Conservation (phyloP, 176 grass and related monocot species). For the Urochloa ruziziensis region DNA sequence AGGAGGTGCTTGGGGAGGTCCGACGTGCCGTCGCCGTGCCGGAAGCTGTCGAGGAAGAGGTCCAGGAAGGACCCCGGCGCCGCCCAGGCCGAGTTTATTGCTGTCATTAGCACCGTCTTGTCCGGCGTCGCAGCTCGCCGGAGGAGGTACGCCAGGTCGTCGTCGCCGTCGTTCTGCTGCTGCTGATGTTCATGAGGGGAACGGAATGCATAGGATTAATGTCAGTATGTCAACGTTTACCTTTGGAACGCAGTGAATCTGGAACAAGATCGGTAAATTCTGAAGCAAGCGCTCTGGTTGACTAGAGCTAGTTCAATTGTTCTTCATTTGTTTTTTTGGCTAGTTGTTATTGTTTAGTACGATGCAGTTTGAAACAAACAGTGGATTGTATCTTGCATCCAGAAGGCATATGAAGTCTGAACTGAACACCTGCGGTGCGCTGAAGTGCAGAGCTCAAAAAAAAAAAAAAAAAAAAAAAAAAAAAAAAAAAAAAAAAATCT, state of each 20-base stretch:
- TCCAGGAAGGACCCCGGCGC: conserved; percentile 62
- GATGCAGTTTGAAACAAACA: neutral
- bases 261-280: neutral
- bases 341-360: neutral
- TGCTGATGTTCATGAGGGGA: neutral
- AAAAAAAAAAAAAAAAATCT: neutral
- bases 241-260: neutral
- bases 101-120: conserved; percentile 64
- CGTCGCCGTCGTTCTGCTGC: neutral
- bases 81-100: conserved; percentile 74
- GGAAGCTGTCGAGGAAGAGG: conserved; percentile 79
- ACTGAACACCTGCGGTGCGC: too few species aligned
- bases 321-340: neutral
- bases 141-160: conserved; percentile 47
- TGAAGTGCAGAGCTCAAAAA: too few species aligned
- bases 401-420: too few species aligned
- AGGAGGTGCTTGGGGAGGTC: conserved; percentile 57
- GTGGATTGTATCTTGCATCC: neutral
- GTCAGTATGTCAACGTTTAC: too few species aligned
- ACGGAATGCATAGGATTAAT: too few species aligned
- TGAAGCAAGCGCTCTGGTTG: neutral
- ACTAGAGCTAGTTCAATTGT: neutral
- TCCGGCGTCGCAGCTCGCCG: conserved; percentile 45
- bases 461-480: too few species aligned
- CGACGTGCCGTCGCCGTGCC: conserved; percentile 35